These are phyloP conservation scores for Penicillium palitans DNA, from an alignment of 2,329 filamentous ascomycete genomes.

Conservation along the genomic window DNA sequence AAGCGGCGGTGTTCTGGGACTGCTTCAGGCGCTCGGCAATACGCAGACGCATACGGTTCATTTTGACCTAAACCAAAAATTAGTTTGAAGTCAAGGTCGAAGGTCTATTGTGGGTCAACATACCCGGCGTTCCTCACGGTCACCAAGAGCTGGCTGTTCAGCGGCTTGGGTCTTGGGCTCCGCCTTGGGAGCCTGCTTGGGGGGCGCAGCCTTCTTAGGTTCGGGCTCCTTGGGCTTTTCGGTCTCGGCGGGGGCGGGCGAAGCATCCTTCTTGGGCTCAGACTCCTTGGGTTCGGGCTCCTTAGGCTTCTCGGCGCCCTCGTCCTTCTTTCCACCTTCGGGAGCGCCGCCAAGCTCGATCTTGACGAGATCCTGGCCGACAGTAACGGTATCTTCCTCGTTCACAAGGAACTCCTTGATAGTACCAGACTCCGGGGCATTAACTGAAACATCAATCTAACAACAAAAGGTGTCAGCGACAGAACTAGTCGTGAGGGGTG, in stretches of 20 bases:
- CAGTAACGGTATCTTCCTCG: conserved; percentile 92
- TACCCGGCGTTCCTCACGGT: conserved; percentile 84
- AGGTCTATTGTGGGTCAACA: conserved; percentile 37
- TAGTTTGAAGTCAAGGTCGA: not conserved
- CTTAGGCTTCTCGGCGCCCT: conserved; percentile 60
- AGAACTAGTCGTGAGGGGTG: not conserved
- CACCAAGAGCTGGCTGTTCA: conserved; percentile 56
- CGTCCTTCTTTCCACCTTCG: conserved; percentile 54
- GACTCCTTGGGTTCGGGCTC: conserved; percentile 55
- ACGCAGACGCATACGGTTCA: conserved; percentile 98
- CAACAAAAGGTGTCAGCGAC: conserved; percentile 12
- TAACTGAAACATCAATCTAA: conserved; percentile 94
- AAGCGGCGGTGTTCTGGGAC: conserved; percentile 96
- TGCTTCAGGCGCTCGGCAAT: conserved; percentile 98
- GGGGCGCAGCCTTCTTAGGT: conserved; percentile 40
- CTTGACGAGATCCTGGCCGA: conserved; percentile 87
- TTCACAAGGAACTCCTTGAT: conserved; percentile 89
- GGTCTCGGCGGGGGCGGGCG: conserved; percentile 38
- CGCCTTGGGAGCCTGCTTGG: conserved; percentile 21
- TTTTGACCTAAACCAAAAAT: conserved; percentile 73
- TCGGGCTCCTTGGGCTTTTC: conserved; percentile 31
- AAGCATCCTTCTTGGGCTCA: conserved; percentile 52
- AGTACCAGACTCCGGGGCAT: conserved; percentile 84
- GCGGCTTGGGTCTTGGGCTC: conserved; percentile 22
- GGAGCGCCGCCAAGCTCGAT: conserved; percentile 74